Percentiles rank a stretch among this genome's conserved stretches.
phyloP scores from a whole-genome alignment of 2,329 filamentous ascomycete species.

The Penicillium sp. region DNA sequence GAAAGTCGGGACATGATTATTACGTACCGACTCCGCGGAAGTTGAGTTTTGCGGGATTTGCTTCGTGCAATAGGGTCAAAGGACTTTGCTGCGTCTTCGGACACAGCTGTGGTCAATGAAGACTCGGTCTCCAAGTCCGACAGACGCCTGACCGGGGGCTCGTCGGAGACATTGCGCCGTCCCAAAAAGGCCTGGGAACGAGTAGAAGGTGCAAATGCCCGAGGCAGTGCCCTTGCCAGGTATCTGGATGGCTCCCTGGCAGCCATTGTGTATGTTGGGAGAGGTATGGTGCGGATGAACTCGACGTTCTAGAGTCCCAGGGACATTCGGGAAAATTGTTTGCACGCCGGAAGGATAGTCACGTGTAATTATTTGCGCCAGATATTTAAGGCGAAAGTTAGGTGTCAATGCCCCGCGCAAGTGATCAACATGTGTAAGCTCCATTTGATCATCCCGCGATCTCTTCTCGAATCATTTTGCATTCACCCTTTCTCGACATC shows the following conservation, averaged over 20 bases:
- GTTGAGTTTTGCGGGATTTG: constrained; percentile 42
- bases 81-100: constrained; percentile 44
- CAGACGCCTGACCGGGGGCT: constrained; percentile 34
- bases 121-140: constrained; percentile 48
- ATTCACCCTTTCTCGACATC: neutral
- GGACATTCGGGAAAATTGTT: constrained; percentile 32
- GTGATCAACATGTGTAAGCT: constrained; percentile 18
- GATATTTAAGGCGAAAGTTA: constrained; percentile 4
- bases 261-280: constrained; percentile 35
- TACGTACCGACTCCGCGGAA: constrained; percentile 56
- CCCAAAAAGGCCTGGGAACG: constrained; percentile 33
- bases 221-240: constrained; percentile 39
- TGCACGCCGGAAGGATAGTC: constrained; percentile 14
- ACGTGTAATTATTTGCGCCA: constrained; percentile 16
- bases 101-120: constrained; percentile 43
- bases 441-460: constrained; percentile 13
- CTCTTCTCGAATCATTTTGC: constrained; percentile 10
- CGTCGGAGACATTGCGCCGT: constrained; percentile 50
- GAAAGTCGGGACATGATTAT: neutral
- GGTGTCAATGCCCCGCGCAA: constrained; percentile 17
- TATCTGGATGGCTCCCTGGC: constrained; percentile 41
- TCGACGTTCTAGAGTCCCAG: constrained; percentile 11
- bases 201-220: constrained; percentile 33
- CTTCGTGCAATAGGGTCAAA: constrained; percentile 54
- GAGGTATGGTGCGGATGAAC: constrained; percentile 17